These are phyloP conservation scores for Emydomyces testavorans DNA, from an alignment of 2,329 filamentous ascomycete species.

Conservation along the genomic window DNA sequence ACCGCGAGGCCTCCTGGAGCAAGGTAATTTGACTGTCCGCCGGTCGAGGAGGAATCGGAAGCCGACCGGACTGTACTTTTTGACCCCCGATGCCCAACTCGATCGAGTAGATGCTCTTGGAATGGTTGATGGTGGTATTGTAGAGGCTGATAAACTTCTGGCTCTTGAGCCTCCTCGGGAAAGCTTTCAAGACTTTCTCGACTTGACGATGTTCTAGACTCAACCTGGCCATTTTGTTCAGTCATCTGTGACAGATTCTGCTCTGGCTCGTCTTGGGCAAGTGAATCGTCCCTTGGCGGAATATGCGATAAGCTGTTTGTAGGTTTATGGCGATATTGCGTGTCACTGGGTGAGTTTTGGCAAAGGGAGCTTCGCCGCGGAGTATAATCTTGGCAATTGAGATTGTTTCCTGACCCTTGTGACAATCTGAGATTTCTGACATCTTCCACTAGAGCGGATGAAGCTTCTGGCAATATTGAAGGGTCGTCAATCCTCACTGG, in stretches of 20 bases:
- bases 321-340: conserved; percentile 8
- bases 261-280: not conserved
- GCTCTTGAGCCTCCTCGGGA: conserved; percentile 16
- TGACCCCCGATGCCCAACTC: conserved; percentile 20
- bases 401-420: conserved; percentile 1
- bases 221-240: conserved; percentile 19
- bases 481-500: conserved; percentile 26
- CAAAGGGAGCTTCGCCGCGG: conserved; percentile 2
- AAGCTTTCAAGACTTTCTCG: conserved; percentile 25
- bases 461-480: conserved; percentile 21
- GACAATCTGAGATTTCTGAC: conserved; percentile 15
- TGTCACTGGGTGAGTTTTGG: not conserved
- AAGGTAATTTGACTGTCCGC: conserved; percentile 49
- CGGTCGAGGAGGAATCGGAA: conserved; percentile 30
- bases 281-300: conserved; percentile 9
- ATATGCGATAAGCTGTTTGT: conserved; percentile 14
- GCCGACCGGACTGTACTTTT: conserved; percentile 22
- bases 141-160: conserved; percentile 36
- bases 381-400: not conserved
- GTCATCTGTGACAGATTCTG: not conserved
- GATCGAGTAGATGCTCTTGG: conserved; percentile 24
- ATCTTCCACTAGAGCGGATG: conserved; percentile 23
- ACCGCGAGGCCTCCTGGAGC: conserved; percentile 51
- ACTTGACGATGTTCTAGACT: conserved; percentile 24
- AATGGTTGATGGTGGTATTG: conserved; percentile 43